Base-by-base conservation (phyloP, 208 protist species). In the Wallacemonas sp. region DNA sequence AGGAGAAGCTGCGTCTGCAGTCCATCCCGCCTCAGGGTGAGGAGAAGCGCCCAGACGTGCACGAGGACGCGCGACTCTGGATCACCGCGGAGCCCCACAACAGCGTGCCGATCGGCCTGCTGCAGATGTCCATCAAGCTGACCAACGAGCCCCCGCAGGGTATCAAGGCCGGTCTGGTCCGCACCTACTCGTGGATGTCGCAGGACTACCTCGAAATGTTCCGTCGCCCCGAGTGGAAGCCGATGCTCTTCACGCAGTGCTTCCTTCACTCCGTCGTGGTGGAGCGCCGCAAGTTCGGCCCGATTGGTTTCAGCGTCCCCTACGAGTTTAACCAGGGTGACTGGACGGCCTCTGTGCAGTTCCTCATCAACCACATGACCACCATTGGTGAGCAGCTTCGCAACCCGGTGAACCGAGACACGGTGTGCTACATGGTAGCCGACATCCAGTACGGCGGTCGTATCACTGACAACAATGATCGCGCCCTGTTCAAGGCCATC, bases 271-370 rank as follows among this genome's bases (percentile, higher is more conserved):
- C 97, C 17, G 88, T 97, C 58, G 94, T 99, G 36, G 94, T 99
- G 69, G 98, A 99, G 84, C 88, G 98, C 27, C 89, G 96, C 64
- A 99, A 99, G 84, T 99, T 99, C 71, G 98, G 98, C 27, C 95
- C 98, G n/a, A 94, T 99, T 66, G 98, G 98, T 19, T 99, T 98
- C 90, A 97, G 94, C 73, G 97, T 99, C 24, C 96, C 96, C 28
- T 99, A 99, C 82, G 98, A 99, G 83, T 99, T 99, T 80, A 98
- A 99, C 76, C 94, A 98, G 70, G 91, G 92, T 54, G 98, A 99
- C 81, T 96, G 91, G 89, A 94, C 86, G n/a, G 91, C 91, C 83
- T 99, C 70, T 69, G 83, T 99, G 64, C 79, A 94, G 74, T 99
- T 99, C 85, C 75, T 99, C 26, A 97, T 99, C 79, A 99, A 98